Evolutionary conservation across 2,329 filamentous ascomycete species (phyloP).

Genomic region (Penicillium brasilianum): DNA sequence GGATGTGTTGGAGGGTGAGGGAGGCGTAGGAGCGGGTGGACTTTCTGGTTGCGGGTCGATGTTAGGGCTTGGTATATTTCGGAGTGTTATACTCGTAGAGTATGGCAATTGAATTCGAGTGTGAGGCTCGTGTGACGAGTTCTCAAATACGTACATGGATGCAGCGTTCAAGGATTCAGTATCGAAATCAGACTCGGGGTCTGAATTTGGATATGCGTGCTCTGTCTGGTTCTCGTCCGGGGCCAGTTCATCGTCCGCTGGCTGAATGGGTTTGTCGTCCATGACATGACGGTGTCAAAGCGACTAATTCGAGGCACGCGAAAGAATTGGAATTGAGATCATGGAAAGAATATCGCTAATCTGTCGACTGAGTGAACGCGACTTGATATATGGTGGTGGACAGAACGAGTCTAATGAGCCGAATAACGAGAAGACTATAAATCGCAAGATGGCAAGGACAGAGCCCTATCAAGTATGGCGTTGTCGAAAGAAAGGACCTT

Average conservation of each 20-base stretch:
- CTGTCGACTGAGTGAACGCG: background rate
- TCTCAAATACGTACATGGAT: conserved; percentile 33
- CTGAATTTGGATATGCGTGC: conserved; percentile 5
- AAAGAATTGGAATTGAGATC: background rate
- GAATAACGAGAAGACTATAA: background rate
- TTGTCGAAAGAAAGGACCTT: background rate
- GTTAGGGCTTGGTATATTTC: background rate
- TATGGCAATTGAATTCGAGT: background rate
- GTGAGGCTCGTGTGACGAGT: background rate
- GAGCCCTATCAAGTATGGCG: background rate
- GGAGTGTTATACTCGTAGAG: too few relatives aligned
- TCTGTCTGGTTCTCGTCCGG: background rate
- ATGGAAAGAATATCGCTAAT: background rate
- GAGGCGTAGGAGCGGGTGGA: conserved; percentile 45
- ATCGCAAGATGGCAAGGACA: background rate
- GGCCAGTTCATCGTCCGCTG: conserved; percentile 18
- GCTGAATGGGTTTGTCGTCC: conserved; percentile 28
- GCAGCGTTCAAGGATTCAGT: conserved; percentile 11
- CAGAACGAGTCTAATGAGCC: background rate
- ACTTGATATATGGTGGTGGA: background rate
- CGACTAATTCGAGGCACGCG: conserved; percentile 1
- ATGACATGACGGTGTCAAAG: conserved; percentile 36
- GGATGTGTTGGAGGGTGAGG: conserved; percentile 57
- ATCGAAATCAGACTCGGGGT: conserved; percentile 24
- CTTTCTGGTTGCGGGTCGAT: conserved; percentile 27